phyloP scores from a whole-genome alignment of 441 rosid genomes.

The Adansonia rubrostipa region DNA sequence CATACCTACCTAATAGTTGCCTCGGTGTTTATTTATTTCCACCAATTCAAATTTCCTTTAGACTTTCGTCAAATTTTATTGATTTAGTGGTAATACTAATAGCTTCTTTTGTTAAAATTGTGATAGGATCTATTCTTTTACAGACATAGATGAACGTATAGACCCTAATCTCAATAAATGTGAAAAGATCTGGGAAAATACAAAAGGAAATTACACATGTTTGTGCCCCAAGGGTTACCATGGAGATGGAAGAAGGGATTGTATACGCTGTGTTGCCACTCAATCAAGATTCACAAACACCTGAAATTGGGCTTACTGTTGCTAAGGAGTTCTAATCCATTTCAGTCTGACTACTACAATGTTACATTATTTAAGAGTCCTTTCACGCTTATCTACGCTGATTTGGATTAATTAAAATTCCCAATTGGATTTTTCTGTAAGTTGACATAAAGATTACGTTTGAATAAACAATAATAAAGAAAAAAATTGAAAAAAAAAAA shows the following conservation, averaged over 20 bases:
- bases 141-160: slow-evolving; percentile 21
- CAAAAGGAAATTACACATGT: slow-evolving; percentile 22
- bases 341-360: not conserved
- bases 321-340: slow-evolving; percentile 31
- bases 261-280: slow-evolving; percentile 27
- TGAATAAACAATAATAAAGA: too few species aligned
- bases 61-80: not conserved
- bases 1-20: slow-evolving; percentile 22
- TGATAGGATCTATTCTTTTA: slow-evolving; percentile 1
- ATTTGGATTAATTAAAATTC: not conserved
- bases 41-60: not conserved
- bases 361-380: not conserved
- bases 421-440: not conserved
- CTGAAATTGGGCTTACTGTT: slow-evolving; percentile 14
- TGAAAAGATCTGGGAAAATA: not conserved
- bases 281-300: not conserved
- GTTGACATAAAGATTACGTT: too few species aligned
- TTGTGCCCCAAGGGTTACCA: slow-evolving; percentile 31
- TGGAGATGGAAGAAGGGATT: slow-evolving; percentile 30
- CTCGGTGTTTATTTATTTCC: slow-evolving; percentile 1
- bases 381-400: too few species aligned
- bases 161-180: not conserved
- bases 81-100: not conserved
- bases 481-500: too few species aligned
- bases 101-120: not conserved